Percentiles rank a stretch among this genome's conserved stretches.
Conservation (phyloP, 495 filamentous ascomycete species). For the Xylaria curta region DNA sequence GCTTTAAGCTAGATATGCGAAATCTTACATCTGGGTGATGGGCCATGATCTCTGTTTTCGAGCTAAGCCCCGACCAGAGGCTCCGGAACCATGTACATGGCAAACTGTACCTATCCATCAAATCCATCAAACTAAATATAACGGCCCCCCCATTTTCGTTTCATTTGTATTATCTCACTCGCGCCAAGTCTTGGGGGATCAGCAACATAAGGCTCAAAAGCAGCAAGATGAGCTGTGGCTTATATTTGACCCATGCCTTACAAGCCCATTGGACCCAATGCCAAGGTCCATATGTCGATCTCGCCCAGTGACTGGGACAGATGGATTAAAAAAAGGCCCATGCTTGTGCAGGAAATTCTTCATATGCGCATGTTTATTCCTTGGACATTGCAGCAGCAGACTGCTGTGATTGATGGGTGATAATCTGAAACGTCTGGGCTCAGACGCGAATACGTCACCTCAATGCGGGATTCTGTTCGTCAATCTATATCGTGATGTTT, state of each 20-base stretch:
- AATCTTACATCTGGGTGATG: not conserved
- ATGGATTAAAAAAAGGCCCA: not conserved
- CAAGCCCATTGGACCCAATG: not conserved
- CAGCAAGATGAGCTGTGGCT: slow-evolving; percentile 3
- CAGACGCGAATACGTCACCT: not conserved
- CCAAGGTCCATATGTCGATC: slow-evolving; percentile 10
- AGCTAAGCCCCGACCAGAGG: not conserved
- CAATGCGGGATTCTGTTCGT: slow-evolving; percentile 1
- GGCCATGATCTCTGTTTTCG: not conserved
- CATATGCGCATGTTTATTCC: not conserved
- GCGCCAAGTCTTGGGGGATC: slow-evolving; percentile 15
- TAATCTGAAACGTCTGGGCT: not conserved
- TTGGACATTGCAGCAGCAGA: not conserved
- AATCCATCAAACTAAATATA: slow-evolving; percentile 4
- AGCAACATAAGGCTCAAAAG: slow-evolving; percentile 10
- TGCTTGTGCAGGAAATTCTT: not conserved
- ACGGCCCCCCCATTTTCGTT: not conserved
- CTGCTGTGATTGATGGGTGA: not conserved
- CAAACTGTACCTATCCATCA: not conserved
- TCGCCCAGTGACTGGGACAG: not conserved
- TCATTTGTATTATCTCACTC: slow-evolving; percentile 11
- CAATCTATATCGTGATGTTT: not conserved
- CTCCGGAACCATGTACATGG: not conserved
- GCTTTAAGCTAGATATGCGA: not conserved
- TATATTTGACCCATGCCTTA: not conserved